Percentiles rank a stretch among this genome's conserved stretches.
phyloP scores from a whole-genome alignment of 2,329 filamentous ascomycete genomes.

The Stromatinia cepivora region DNA sequence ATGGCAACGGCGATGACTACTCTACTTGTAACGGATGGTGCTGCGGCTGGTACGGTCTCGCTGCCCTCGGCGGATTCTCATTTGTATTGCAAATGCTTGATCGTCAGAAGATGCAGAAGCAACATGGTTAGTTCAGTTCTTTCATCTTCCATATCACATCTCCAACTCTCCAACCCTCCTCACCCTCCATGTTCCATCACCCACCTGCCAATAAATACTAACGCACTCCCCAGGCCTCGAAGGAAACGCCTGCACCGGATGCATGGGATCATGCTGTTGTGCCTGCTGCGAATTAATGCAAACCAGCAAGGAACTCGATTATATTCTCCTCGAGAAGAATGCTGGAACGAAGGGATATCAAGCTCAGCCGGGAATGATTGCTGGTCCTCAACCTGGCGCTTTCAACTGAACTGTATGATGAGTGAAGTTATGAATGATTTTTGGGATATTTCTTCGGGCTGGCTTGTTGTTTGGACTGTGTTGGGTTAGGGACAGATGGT shows the following conservation, averaged over 20 bases:
- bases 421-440: background rate
- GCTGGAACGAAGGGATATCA: constrained; percentile 7
- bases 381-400: background rate
- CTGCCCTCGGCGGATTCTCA: background rate
- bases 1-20: constrained; percentile 17
- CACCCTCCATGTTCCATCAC: background rate
- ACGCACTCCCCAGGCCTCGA: constrained; percentile 4
- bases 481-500: background rate
- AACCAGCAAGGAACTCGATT: constrained; percentile 24
- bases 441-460: background rate
- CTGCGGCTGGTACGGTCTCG: constrained; percentile 9
- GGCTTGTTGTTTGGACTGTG: background rate
- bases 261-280: constrained; percentile 18
- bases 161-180: no score
- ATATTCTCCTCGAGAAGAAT: constrained; percentile 14
- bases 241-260: constrained; percentile 10
- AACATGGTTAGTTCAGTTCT: constrained; percentile 9
- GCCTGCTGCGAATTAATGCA: constrained; percentile 25
- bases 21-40: constrained; percentile 16
- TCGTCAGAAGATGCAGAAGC: constrained; percentile 18
- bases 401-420: background rate
- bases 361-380: constrained; percentile 9
- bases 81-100: constrained; percentile 22
- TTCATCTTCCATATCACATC: background rate
- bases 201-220: background rate